phyloP scores from a whole-genome alignment of 805 yeast genomes.

The Wickerhamiella siamensis region DNA sequence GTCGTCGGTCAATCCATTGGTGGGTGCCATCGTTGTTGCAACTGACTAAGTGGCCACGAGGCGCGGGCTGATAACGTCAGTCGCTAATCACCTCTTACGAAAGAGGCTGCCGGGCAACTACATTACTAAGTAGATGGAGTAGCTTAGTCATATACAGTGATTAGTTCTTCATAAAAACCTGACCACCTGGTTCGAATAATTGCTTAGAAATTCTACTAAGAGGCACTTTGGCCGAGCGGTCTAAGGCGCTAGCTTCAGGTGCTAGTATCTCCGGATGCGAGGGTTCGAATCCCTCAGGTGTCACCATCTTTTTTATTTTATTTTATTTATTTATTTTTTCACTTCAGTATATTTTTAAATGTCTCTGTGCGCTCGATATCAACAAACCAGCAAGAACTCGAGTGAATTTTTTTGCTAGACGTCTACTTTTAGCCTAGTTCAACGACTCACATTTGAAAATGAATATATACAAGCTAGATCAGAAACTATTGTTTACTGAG shows the following conservation, averaged over 20 bases:
- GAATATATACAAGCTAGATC: no score
- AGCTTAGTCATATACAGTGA: background rate
- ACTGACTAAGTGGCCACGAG: background rate
- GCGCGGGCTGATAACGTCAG: background rate
- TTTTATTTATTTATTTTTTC: background rate
- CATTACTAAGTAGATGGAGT: background rate
- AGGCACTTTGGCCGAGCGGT: conserved; percentile 5
- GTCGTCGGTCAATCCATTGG: conserved; percentile 19
- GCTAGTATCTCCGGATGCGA: conserved; percentile 6
- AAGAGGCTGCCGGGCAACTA: background rate
- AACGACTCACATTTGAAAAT: no score
- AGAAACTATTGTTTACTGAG: background rate
- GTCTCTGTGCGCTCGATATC: no score
- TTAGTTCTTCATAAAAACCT: no score
- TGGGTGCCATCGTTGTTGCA: conserved; percentile 6
- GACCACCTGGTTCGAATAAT: no score
- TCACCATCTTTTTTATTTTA: conserved; percentile 1
- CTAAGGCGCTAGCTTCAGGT: conserved; percentile 6
- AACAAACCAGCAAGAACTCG: no score
- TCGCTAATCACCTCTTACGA: background rate
- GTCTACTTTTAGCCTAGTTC: no score
- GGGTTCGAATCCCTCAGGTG: conserved; percentile 8
- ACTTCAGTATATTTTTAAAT: no score
- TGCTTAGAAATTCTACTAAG: no score
- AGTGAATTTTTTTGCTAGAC: no score